Conservation (phyloP, 768 basidiomycete species). For the Rhizopogon salebrosus region DNA sequence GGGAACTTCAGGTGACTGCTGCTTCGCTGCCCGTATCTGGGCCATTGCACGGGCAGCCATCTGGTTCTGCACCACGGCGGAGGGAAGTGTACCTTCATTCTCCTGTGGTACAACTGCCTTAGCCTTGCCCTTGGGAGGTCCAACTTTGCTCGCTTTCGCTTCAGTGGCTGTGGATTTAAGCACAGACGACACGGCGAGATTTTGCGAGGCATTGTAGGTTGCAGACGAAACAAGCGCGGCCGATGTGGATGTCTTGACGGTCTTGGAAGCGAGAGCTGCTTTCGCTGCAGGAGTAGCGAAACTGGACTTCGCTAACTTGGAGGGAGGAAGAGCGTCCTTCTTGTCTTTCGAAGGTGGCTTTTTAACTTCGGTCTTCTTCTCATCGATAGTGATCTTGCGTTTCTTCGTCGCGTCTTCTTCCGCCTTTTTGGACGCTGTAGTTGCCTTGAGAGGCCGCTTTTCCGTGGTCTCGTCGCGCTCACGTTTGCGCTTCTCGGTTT, state of each 20-base stretch:
- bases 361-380: conserved; percentile 55
- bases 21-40: conserved; percentile 54
- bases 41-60: conserved; percentile 71
- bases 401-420: conserved; percentile 74
- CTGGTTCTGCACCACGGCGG: conserved; percentile 57
- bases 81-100: conserved; percentile 52
- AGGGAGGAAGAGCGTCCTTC: conserved; percentile 23
- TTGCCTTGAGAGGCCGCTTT: conserved; percentile 54
- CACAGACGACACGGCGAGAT: conserved; percentile 24
- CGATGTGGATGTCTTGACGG: conserved; percentile 30
- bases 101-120: conserved; percentile 40
- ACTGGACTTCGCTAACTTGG: conserved; percentile 27
- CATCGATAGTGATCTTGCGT: conserved; percentile 54
- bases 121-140: conserved; percentile 42
- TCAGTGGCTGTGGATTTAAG: conserved; percentile 26
- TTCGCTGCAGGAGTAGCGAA: conserved; percentile 21
- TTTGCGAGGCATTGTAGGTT: conserved; percentile 35
- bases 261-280: conserved; percentile 26
- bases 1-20: conserved; percentile 43
- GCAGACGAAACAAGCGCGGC: conserved; percentile 32
- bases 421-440: conserved; percentile 49
- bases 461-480: conserved; percentile 76
- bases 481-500: conserved; percentile 72
- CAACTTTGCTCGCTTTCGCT: conserved; percentile 32
- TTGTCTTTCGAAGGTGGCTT: conserved; percentile 58